Base-by-base conservation (phyloP, 2,329 filamentous ascomycete species). In the Monosporascus sp. region DNA sequence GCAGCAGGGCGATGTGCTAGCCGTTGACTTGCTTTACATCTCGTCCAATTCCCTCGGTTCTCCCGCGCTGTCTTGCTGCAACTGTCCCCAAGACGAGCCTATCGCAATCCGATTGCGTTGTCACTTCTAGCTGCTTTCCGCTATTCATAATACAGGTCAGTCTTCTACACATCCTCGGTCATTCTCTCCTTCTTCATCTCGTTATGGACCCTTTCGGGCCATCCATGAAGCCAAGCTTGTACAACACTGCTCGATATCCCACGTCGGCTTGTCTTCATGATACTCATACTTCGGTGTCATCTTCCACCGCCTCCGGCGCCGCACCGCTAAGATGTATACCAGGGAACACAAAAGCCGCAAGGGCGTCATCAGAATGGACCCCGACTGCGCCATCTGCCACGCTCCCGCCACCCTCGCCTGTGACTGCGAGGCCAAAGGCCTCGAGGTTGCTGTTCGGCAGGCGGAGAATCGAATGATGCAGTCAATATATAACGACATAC, bases 311-410 rank as follows among this genome's bases (percentile, higher is more conserved):
- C 54, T 53, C 56, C 63, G 64, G 61, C 63, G 63, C 62, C 60
- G 60, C 58, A 59, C 61, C 63, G 71, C 75, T 77, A 76, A 78
- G 68, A 81, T 81, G 78, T 76, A 76, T 73, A 59, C 69, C 65
- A 80, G 73, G 74, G 73, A 75, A 52, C 65, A 70, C 57, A 70
- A 72, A 61, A 62, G 66, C 63, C 72, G 74, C 63, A 80, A 78
- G 70, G 67, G 58, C 56, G 63, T 79, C 67, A 77, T 80, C 68
- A 84, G 77, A 69, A 86, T 87, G 82, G 84, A 87, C 63, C 84
- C 84, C 44, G 82, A 87, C 70, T 88, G 85, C 70, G 84, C 84
- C 51, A 84, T 88, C 65, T 87, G 85, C 68, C 76, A 76, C 63
- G 76, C 78, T 58, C 82, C 84, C 56, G 82, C 84, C 46, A 74